Evolutionary conservation across 169 alveolate genomes (phyloP).

Genomic region (Plasmodium cynomolgi): DNA sequence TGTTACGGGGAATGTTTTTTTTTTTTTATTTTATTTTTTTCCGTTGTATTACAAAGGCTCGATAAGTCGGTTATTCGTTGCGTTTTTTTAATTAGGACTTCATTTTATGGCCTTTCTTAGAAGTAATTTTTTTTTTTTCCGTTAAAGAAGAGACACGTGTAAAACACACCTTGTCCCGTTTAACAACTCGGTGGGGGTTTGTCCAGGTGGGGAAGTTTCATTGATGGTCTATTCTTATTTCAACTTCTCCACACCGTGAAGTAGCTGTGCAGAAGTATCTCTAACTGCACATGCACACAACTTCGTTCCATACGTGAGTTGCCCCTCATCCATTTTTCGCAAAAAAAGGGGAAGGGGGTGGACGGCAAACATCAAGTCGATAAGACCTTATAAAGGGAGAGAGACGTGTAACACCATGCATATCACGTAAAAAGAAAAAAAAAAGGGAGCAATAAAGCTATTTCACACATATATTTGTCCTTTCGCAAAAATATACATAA

Average conservation of each 20-base stretch:
- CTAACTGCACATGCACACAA: background rate
- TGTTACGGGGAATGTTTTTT: background rate
- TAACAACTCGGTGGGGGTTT: background rate
- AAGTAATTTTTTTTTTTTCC: no score
- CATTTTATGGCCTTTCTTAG: background rate
- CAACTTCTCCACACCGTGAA: background rate
- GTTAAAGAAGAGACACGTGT: background rate
- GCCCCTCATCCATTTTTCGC: background rate
- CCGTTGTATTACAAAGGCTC: no score
- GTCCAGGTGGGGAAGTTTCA: background rate
- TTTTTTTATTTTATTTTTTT: background rate
- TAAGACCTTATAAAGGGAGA: background rate
- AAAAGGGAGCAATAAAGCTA: background rate
- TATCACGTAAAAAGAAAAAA: background rate
- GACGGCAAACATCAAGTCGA: background rate
- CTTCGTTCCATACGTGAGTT: background rate
- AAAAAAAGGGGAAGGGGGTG: background rate
- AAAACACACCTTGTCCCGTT: background rate
- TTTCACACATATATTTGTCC: background rate
- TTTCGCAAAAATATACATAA: background rate
- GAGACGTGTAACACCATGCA: background rate
- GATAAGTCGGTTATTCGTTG: no score
- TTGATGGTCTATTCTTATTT: background rate
- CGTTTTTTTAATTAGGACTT: background rate
- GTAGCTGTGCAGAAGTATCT: background rate